Conservation (phyloP, 306 rosid species). For the Arachis hypogaea region DNA sequence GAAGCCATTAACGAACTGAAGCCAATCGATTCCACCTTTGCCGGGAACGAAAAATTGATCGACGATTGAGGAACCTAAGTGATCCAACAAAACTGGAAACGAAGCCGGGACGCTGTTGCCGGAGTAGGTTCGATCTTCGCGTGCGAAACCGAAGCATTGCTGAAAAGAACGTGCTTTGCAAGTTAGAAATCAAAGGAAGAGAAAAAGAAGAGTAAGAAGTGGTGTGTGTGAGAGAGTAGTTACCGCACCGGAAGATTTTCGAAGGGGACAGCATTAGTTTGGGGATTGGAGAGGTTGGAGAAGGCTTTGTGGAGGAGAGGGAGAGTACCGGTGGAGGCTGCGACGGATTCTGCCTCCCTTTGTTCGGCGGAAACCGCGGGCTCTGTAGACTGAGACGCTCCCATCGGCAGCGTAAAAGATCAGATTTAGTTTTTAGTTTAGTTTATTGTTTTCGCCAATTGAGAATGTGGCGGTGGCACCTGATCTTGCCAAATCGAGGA, state of each 20-base stretch:
- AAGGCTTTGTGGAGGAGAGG: constrained; percentile 72
- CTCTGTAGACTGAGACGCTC: constrained; percentile 75
- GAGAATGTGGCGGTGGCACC: not conserved
- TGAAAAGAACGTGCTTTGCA: constrained; percentile 42
- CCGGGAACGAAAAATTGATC: constrained; percentile 61
- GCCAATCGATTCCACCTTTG: constrained; percentile 71
- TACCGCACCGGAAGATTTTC: constrained; percentile 57
- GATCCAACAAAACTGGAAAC: constrained; percentile 62
- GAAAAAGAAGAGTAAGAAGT: not conserved
- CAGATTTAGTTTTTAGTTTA: not conserved
- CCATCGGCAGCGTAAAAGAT: constrained; percentile 52
- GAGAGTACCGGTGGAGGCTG: constrained; percentile 81
- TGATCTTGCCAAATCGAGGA: not conserved
- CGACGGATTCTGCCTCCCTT: constrained; percentile 63
- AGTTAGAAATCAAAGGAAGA: constrained; percentile 19
- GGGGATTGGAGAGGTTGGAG: constrained; percentile 64
- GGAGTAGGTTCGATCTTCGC: constrained; percentile 45
- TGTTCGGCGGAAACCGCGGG: constrained; percentile 58
- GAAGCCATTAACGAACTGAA: constrained; percentile 76
- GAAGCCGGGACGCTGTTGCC: constrained; percentile 41
- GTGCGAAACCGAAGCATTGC: constrained; percentile 60
- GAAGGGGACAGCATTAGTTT: constrained; percentile 54
- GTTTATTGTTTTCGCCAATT: not conserved
- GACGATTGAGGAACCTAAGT: constrained; percentile 57
- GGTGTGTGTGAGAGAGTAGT: not conserved